A percentile compares a stretch with the other conserved stretches of the same genome.
Conservation (phyloP, 139 green algal genomes). For the Nannochloris sp. region DNA sequence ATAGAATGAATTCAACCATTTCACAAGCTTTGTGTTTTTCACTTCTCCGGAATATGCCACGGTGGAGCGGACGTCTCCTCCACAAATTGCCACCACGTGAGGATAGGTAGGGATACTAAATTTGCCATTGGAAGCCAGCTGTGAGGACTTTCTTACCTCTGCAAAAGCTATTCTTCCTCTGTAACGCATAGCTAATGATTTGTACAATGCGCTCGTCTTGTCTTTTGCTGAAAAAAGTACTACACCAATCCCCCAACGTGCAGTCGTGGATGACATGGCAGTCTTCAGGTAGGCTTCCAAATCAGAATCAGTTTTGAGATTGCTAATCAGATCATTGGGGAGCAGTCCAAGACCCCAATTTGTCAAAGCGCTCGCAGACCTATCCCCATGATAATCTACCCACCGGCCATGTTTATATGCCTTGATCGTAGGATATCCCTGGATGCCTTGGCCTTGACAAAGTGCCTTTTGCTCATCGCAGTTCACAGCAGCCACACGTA, state of each 20-base stretch:
- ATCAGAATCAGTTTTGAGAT: constrained; percentile 8
- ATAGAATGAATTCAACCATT: constrained; percentile 50
- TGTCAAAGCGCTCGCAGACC: constrained; percentile 40
- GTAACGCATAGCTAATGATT: constrained; percentile 40
- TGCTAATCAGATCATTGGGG: constrained; percentile 32
- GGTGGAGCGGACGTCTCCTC: constrained; percentile 30
- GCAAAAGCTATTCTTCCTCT: constrained; percentile 46
- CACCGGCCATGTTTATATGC: constrained; percentile 30
- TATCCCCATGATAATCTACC: constrained; percentile 57
- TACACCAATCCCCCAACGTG: constrained; percentile 50
- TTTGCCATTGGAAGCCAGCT: constrained; percentile 7
- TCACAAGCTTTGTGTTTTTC: constrained; percentile 49
- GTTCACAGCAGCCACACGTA: constrained; percentile 66
- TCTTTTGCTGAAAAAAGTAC: constrained; percentile 65
- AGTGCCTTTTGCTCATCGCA: constrained; percentile 61
- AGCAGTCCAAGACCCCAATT: constrained; percentile 61
- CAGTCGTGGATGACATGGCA: constrained; percentile 6
- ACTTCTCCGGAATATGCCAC: constrained; percentile 32
- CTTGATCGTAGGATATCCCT: constrained; percentile 77
- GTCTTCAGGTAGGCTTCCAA: constrained; percentile 23
- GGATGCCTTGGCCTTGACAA: constrained; percentile 54
- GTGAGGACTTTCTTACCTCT: constrained; percentile 21
- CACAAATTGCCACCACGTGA: constrained; percentile 57
- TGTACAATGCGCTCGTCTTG: constrained; percentile 32
- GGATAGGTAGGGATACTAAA: constrained; percentile 27